Conservation (phyloP, 2,329 filamentous ascomycete genomes). For the Colletotrichum sp. region DNA sequence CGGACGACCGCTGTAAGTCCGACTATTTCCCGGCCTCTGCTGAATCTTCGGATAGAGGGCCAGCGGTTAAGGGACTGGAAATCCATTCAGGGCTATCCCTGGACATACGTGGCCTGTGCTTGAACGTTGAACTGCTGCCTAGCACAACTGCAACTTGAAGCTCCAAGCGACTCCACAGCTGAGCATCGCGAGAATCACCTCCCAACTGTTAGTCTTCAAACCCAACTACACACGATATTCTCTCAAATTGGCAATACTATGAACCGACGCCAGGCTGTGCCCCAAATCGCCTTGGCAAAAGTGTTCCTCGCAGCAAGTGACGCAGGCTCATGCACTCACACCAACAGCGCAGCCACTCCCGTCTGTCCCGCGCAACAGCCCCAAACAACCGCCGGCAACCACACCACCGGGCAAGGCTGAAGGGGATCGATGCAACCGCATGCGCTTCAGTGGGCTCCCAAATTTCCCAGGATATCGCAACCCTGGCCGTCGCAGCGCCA, state of each 20-base stretch:
- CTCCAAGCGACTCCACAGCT: neutral
- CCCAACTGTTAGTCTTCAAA: neutral
- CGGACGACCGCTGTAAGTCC: neutral
- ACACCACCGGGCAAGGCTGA: constrained; percentile 4
- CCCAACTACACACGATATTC: neutral
- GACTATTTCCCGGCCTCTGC: neutral
- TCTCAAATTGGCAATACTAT: neutral
- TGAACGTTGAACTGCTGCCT: neutral
- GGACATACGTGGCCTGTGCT: neutral
- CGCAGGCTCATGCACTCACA: neutral
- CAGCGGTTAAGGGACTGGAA: neutral
- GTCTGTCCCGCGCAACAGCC: neutral
- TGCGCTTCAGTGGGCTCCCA: neutral
- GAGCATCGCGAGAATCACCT: neutral
- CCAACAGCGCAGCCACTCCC: neutral
- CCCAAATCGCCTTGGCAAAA: neutral
- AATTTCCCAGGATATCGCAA: neutral
- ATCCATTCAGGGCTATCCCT: neutral
- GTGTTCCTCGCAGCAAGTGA: neutral
- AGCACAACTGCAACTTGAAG: neutral
- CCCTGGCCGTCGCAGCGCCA: neutral
- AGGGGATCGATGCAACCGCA: neutral
- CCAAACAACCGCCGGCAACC: neutral
- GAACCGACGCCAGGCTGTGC: neutral
- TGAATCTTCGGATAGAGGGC: neutral